These are phyloP conservation scores for Trichoderma lentiforme DNA, from an alignment of 2,329 filamentous ascomycete genomes.

Conservation along the genomic window DNA sequence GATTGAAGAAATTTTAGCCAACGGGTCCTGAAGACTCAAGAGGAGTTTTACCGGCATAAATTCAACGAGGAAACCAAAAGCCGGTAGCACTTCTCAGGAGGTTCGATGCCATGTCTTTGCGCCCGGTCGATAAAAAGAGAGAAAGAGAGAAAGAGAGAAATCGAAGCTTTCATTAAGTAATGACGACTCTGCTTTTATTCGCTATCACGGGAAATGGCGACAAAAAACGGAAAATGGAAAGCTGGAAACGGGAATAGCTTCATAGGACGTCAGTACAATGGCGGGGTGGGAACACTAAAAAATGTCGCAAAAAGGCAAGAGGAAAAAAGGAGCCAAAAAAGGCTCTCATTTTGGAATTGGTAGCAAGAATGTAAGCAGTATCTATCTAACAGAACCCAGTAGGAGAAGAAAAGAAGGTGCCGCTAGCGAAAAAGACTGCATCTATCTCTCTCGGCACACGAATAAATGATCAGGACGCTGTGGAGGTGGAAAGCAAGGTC, in stretches of 20 bases:
- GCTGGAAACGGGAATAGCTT: not conserved
- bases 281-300: not conserved
- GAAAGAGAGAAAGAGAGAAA: not conserved
- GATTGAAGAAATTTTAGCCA: conserved; percentile 21
- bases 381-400: conserved; percentile 97
- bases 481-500: conserved; percentile 61
- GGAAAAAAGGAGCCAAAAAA: not conserved
- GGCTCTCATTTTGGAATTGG: conserved; percentile 6
- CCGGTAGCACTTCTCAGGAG: conserved; percentile 7
- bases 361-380: conserved; percentile 68
- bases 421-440: conserved; percentile 98
- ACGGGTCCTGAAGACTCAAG: conserved; percentile 10
- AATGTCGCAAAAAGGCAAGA: not conserved
- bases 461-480: conserved; percentile 84
- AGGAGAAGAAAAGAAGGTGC: conserved; percentile 65
- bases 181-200: not conserved
- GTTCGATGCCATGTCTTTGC: not conserved
- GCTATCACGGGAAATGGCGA: not conserved
- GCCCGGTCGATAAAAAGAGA: not conserved
- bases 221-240: not conserved
- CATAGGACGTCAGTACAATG: not conserved
- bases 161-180: not conserved
- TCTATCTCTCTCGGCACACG: conserved; percentile 74
- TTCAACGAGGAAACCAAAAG: conserved; percentile 11
- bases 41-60: conserved; percentile 20